Evolutionary conservation across 169 alveolate genomes (phyloP).

Genomic region (Plasmodium vivax): DNA sequence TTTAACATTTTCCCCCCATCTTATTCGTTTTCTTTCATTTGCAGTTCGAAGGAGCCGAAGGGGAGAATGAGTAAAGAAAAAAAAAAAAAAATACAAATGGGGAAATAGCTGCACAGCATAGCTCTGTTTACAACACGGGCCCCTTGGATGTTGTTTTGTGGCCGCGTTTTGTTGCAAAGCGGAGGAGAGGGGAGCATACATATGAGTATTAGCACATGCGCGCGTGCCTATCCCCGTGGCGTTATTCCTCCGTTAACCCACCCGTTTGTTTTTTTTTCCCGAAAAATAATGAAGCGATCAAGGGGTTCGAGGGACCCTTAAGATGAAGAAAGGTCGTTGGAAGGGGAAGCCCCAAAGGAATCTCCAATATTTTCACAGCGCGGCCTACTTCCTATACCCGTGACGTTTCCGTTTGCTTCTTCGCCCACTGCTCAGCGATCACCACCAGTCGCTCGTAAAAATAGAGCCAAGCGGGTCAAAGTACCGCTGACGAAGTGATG

Average conservation of each 20-base stretch:
- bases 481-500: not conserved
- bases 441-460: not conserved
- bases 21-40: not conserved
- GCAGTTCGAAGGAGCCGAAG: constrained; percentile 9
- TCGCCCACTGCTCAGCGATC: not conserved
- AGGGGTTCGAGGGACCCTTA: constrained; percentile 70
- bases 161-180: not conserved
- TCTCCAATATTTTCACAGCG: not conserved
- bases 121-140: not conserved
- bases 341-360: not conserved
- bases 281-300: constrained; percentile 21
- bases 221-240: not conserved
- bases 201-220: not conserved
- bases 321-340: not conserved
- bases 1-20: not conserved
- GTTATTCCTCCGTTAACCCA: not conserved
- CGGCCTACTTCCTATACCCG: not conserved
- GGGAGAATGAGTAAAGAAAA: constrained; percentile 1
- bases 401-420: not conserved
- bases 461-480: not conserved
- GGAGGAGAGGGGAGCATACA: not conserved
- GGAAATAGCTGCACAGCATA: not conserved
- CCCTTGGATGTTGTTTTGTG: not conserved
- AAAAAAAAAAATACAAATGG: not conserved
- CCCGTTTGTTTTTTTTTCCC: not conserved